These are phyloP conservation scores for Coniochaeta ligniaria DNA, from an alignment of 2,329 filamentous ascomycete species.

Conservation along the genomic window DNA sequence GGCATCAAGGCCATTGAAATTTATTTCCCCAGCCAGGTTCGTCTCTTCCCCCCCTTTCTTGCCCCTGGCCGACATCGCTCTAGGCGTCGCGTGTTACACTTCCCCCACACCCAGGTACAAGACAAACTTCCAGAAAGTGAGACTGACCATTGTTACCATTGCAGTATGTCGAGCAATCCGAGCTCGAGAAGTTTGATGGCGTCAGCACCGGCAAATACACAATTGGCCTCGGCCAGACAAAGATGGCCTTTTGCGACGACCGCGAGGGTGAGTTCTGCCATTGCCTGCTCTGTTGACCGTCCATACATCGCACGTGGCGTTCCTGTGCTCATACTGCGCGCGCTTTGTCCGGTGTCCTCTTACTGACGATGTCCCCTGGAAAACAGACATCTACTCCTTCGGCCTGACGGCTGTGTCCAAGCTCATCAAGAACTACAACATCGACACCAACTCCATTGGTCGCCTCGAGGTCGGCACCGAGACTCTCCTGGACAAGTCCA, in stretches of 20 bases:
- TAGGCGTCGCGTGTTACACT: background rate
- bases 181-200: slow-evolving; percentile 83
- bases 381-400: slow-evolving; percentile 78
- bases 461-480: slow-evolving; percentile 81
- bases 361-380: slow-evolving; percentile 1
- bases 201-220: slow-evolving; percentile 80
- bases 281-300: slow-evolving; percentile 4
- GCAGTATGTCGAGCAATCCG: slow-evolving; percentile 76
- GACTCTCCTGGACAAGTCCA: slow-evolving; percentile 83
- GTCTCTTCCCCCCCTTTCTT: slow-evolving; percentile 19
- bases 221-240: slow-evolving; percentile 83
- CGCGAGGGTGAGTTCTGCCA: slow-evolving; percentile 59
- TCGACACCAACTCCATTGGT: slow-evolving; percentile 71
- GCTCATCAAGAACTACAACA: slow-evolving; percentile 75
- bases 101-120: background rate
- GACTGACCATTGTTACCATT: slow-evolving; percentile 10
- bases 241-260: slow-evolving; percentile 89
- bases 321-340: background rate
- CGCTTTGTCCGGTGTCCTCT: background rate
- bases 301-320: background rate
- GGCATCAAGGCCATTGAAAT: slow-evolving; percentile 91
- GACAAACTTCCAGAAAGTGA: background rate
- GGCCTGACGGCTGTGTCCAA: slow-evolving; percentile 70
- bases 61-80: background rate
- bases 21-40: slow-evolving; percentile 79